These are phyloP conservation scores for Fragaria iinumae DNA, from an alignment of 306 rosid species.

Conservation along the genomic window DNA sequence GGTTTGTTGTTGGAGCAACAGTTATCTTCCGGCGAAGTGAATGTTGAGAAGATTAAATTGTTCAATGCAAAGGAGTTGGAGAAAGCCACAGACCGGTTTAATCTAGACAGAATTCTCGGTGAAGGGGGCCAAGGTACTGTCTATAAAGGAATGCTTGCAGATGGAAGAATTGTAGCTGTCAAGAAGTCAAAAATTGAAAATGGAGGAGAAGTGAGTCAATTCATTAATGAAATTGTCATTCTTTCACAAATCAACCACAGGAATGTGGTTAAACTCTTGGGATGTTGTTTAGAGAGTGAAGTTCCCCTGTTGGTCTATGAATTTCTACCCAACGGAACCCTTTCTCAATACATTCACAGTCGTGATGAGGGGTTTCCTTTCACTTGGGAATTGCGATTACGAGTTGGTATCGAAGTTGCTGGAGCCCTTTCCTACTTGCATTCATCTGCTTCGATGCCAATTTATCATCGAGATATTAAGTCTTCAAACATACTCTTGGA, in stretches of 20 bases:
- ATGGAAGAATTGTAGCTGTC: conserved; percentile 22
- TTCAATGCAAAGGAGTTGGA: too few species aligned
- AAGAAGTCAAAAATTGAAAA: conserved; percentile 12
- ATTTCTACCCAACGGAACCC: neutral
- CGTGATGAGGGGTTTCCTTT: neutral
- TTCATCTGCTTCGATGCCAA: conserved; percentile 7
- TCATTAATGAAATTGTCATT: neutral
- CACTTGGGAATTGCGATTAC: neutral
- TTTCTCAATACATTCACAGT: neutral
- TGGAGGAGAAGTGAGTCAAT: neutral
- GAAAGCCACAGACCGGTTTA: conserved; percentile 2
- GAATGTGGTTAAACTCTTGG: neutral
- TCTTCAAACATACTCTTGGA: conserved; percentile 26
- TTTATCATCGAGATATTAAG: conserved; percentile 23
- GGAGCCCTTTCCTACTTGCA: conserved; percentile 7
- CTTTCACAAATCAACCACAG: neutral
- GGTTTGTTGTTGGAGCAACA: too few species aligned
- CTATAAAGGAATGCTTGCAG: neutral
- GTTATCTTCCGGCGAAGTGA: too few species aligned
- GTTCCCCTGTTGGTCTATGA: neutral
- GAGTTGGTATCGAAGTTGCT: neutral
- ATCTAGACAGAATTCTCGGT: conserved; percentile 6
- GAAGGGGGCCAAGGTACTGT: conserved; percentile 2
- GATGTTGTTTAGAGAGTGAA: conserved; percentile 2
- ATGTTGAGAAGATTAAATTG: too few species aligned